Evolutionary conservation across 1,139 yeast genomes (phyloP).

Genomic region (Zygosaccharomyces sapae): DNA sequence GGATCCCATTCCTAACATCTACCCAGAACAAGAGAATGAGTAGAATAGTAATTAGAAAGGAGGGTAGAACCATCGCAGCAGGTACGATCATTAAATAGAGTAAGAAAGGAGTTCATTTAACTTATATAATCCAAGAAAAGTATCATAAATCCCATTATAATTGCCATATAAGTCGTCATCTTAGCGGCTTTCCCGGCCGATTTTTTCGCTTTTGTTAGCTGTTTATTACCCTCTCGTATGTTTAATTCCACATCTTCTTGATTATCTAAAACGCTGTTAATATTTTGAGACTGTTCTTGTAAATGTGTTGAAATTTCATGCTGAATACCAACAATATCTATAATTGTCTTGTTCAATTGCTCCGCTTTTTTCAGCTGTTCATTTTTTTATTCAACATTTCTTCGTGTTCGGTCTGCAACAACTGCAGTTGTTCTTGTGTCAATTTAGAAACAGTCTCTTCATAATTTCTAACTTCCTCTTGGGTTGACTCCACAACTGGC

Average conservation of each 20-base stretch:
- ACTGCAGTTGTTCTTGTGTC: slow-evolving; percentile 61
- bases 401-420: slow-evolving; percentile 67
- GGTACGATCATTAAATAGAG: slow-evolving; percentile 53
- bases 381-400: slow-evolving; percentile 57
- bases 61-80: slow-evolving; percentile 85
- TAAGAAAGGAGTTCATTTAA: slow-evolving; percentile 12
- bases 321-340: slow-evolving; percentile 76
- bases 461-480: slow-evolving; percentile 34
- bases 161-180: slow-evolving; percentile 56
- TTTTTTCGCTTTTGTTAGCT: slow-evolving; percentile 64
- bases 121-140: slow-evolving; percentile 52
- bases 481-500: slow-evolving; percentile 30
- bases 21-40: slow-evolving; percentile 64
- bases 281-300: slow-evolving; percentile 70
- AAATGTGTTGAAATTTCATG: slow-evolving; percentile 73
- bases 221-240: slow-evolving; percentile 68
- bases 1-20: slow-evolving; percentile 60
- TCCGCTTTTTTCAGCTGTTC: slow-evolving; percentile 67
- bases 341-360: slow-evolving; percentile 69
- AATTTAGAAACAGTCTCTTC: slow-evolving; percentile 38
- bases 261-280: slow-evolving; percentile 61
- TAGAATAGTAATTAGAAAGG: slow-evolving; percentile 77
- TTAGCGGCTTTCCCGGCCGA: slow-evolving; percentile 69
- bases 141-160: slow-evolving; percentile 58
- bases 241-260: slow-evolving; percentile 69